phyloP scores from a whole-genome alignment of 768 basidiomycete species.

The Rubroboletus pulcherrimus region DNA sequence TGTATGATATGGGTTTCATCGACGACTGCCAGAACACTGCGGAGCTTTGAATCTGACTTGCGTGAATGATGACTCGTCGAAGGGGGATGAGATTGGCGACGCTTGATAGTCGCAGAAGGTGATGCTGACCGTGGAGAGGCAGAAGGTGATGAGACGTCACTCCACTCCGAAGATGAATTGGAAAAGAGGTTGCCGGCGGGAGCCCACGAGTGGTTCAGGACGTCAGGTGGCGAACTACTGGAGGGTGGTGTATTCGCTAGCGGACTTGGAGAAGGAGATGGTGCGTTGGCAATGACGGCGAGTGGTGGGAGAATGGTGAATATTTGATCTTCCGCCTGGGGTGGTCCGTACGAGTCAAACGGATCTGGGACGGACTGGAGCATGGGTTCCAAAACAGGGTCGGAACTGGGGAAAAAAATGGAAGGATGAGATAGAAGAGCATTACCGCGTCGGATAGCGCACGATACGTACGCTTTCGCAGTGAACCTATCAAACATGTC shows the following conservation, averaged over 20 bases:
- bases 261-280: slow-evolving; percentile 62
- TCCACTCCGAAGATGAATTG: slow-evolving; percentile 56
- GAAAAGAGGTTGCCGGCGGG: slow-evolving; percentile 46
- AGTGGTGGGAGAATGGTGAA: slow-evolving; percentile 90
- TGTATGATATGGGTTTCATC: slow-evolving; percentile 52
- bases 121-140: slow-evolving; percentile 51
- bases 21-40: slow-evolving; percentile 67
- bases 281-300: slow-evolving; percentile 63
- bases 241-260: slow-evolving; percentile 41
- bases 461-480: slow-evolving; percentile 69
- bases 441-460: slow-evolving; percentile 1
- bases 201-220: slow-evolving; percentile 47
- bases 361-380: slow-evolving; percentile 88
- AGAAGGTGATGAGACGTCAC: slow-evolving; percentile 36
- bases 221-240: slow-evolving; percentile 35
- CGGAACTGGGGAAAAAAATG: slow-evolving; percentile 48
- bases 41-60: slow-evolving; percentile 65
- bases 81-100: slow-evolving; percentile 52
- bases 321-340: slow-evolving; percentile 84
- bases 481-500: slow-evolving; percentile 89
- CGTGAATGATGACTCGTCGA: slow-evolving; percentile 38
- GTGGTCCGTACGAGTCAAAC: slow-evolving; percentile 88
- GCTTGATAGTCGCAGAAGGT: slow-evolving; percentile 39
- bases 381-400: slow-evolving; percentile 89
- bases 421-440: slow-evolving; percentile 9